Base-by-base conservation (phyloP, 371 early-diverging fungal species). In the Blakeslea trispora region DNA sequence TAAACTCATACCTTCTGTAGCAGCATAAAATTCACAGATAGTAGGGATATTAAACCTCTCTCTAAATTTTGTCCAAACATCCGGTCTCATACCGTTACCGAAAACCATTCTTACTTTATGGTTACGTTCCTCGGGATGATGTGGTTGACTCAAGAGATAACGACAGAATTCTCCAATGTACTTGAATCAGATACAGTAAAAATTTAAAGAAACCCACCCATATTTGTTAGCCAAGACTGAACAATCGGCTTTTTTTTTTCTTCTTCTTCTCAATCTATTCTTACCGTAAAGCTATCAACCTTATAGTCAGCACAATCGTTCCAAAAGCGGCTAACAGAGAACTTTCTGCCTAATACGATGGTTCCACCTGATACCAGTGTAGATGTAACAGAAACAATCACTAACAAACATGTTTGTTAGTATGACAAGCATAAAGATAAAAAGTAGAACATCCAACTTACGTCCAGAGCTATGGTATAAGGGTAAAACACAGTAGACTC, bases 131-230 rank as follows among this genome's bases (percentile, higher is more conserved):
- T 58, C 46, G 6, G 83, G 74, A 11, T 71, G 64, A 15, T 65
- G 61, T 0, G 85, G 83, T n/a, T 69, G 67, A 45, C 68, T 64
- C 17, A 83, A 51, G 24, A 90, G 64, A 53, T 88, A 90, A 53
- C 89, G 63, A 52, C 85, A 85, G 31, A 89, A 78, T 57, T 89
- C 90, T 14, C 90, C 90, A 65, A 89, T 84, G 46, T 89, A 87
- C 66, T 64, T 31, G 18, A 40, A 40, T 40, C 5, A 40, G 13
- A 40, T 40, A 13, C n/a, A n/a, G n/a, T n/a, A n/a, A n/a, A n/a
- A n/a, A n/a, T n/a, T n/a, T n/a, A n/a, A n/a, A n/a, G n/a, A n/a
- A n/a, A n/a, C n/a, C n/a, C n/a, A n/a, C n/a, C n/a, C n/a, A n/a
- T n/a, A n/a, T n/a, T n/a, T n/a, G n/a, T n/a, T n/a, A n/a, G n/a